Conservation (phyloP, 208 protist genomes). For the Leptomonas seymouri region DNA sequence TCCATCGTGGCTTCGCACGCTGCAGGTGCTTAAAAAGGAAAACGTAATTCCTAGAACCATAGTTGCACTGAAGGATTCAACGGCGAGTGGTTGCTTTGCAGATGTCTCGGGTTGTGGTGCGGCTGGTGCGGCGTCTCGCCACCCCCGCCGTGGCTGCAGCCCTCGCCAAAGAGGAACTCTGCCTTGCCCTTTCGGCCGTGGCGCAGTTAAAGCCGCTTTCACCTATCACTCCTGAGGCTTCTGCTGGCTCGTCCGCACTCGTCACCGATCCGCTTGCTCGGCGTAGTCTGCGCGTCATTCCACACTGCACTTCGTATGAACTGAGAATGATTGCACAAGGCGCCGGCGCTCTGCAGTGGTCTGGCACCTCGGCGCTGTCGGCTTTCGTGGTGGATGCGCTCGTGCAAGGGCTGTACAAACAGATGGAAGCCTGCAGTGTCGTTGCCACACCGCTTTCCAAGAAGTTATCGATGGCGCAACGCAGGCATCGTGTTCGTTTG, state of each 20-base stretch:
- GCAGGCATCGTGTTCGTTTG: conserved; percentile 15
- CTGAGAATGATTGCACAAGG: conserved; percentile 68
- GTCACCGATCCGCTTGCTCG: conserved; percentile 15
- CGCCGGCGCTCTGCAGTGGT: conserved; percentile 41
- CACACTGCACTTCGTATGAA: conserved; percentile 56
- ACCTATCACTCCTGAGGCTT: neutral
- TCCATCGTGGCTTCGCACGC: too few relatives aligned
- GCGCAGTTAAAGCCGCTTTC: conserved; percentile 31
- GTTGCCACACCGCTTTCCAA: neutral
- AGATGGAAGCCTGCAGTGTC: neutral
- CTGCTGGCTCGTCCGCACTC: conserved; percentile 1
- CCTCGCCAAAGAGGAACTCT: conserved; percentile 56
- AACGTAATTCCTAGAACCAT: too few relatives aligned
- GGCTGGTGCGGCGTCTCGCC: conserved; percentile 33
- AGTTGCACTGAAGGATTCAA: too few relatives aligned
- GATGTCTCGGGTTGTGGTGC: conserved; percentile 15
- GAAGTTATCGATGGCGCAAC: neutral
- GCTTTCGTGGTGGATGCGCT: conserved; percentile 40
- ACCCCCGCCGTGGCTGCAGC: conserved; percentile 19
- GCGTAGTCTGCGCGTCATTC: conserved; percentile 38
- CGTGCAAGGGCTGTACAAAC: conserved; percentile 35
- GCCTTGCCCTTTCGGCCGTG: conserved; percentile 65
- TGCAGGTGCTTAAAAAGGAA: too few relatives aligned
- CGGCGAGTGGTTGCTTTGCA: too few relatives aligned
- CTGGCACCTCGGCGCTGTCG: conserved; percentile 6